A percentile compares a stretch with the other conserved stretches of the same genome.
Conservation (phyloP, 2,329 filamentous ascomycete species). For the Penicillium sclerotigenum region DNA sequence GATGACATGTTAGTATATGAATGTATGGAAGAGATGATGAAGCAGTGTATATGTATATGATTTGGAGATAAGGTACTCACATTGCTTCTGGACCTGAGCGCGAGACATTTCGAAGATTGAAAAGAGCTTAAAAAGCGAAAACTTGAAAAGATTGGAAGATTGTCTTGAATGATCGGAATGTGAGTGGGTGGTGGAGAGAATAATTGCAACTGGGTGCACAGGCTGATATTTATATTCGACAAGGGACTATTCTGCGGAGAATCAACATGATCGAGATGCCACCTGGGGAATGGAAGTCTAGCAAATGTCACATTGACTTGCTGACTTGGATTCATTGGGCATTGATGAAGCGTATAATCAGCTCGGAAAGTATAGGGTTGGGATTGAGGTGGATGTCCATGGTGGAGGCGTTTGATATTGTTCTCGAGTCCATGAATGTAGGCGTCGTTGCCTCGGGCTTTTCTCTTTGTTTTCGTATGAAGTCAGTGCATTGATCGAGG, state of each 20-base stretch:
- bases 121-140: conserved; percentile 16
- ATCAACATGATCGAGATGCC: not conserved
- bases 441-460: not conserved
- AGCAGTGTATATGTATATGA: not conserved
- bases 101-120: conserved; percentile 29
- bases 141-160: conserved; percentile 12
- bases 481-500: not conserved
- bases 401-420: conserved; percentile 3
- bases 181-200: conserved; percentile 10
- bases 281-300: not conserved
- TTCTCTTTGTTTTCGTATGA: not conserved
- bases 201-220: not conserved
- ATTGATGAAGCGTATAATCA: not conserved
- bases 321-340: not conserved
- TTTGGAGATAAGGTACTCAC: conserved; percentile 11
- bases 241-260: not conserved
- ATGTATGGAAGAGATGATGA: not conserved
- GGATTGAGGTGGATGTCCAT: not conserved
- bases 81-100: conserved; percentile 22
- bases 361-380: not conserved
- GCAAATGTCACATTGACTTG: not conserved
- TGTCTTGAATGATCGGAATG: conserved; percentile 10
- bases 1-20: conserved; percentile 5
- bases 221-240: not conserved
- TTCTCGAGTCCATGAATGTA: conserved; percentile 2